Percentiles rank a stretch among this genome's conserved stretches.
Conservation (phyloP, 768 basidiomycete genomes). For the Pluteus cervinus region DNA sequence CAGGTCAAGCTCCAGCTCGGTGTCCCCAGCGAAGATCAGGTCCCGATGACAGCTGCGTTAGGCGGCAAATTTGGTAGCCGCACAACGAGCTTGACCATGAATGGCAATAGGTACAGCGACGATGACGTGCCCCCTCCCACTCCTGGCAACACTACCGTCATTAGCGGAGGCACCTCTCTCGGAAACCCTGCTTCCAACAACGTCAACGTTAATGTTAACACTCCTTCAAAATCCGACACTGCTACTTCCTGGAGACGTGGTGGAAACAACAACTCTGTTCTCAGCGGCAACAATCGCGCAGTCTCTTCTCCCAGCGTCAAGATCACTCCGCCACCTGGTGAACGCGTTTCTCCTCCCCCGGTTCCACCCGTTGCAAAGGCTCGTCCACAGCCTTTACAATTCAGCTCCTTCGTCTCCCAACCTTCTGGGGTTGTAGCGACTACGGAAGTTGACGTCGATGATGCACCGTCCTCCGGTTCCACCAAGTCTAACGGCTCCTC, state of each 20-base stretch:
- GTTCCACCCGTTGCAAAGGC: conserved; percentile 26
- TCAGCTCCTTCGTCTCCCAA: conserved; percentile 45
- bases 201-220: conserved; percentile 18
- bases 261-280: conserved; percentile 64
- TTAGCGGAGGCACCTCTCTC: conserved; percentile 69
- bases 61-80: conserved; percentile 75
- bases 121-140: conserved; percentile 45
- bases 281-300: conserved; percentile 54
- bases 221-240: conserved; percentile 76
- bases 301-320: conserved; percentile 63
- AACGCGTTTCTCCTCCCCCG: conserved; percentile 50
- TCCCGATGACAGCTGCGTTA: conserved; percentile 78
- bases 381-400: conserved; percentile 66
- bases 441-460: conserved; percentile 47
- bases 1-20: conserved; percentile 57
- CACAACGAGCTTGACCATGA: conserved; percentile 35
- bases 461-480: conserved; percentile 49
- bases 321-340: conserved; percentile 66
- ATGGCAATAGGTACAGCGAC: conserved; percentile 25
- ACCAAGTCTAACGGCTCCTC: conserved; percentile 44
- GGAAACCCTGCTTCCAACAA: conserved; percentile 45
- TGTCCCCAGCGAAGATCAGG: conserved; percentile 45
- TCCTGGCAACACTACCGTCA: conserved; percentile 58
- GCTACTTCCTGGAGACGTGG: conserved; percentile 79
- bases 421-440: conserved; percentile 48